Conservation (phyloP, 2,329 filamentous ascomycete genomes). For the Venturia carpophila region DNA sequence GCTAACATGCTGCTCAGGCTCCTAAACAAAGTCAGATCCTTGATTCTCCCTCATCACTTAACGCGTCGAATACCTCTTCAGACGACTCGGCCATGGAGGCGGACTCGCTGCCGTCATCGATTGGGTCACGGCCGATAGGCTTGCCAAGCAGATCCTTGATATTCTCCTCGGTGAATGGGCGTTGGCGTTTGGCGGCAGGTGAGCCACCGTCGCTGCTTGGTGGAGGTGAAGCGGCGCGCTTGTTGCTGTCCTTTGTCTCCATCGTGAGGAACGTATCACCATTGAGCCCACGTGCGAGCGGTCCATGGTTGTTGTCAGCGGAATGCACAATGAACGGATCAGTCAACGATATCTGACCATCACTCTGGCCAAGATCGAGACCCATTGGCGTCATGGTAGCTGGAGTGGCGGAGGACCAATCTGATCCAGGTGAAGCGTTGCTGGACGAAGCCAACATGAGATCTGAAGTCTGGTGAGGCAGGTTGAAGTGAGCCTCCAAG, state of each 20-base stretch:
- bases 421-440: not conserved
- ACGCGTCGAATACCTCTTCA: not conserved
- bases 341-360: constrained; percentile 1
- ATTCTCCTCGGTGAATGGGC: not conserved
- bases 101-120: too few relatives aligned
- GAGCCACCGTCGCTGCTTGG: not conserved
- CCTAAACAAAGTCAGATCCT: not conserved
- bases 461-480: not conserved
- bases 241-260: not conserved
- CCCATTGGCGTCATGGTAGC: not conserved
- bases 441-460: not conserved
- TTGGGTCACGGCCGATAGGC: too few relatives aligned
- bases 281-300: not conserved
- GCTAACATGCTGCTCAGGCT: not conserved
- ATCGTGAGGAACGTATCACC: not conserved
- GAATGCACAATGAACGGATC: not conserved
- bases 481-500: not conserved
- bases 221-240: not conserved
- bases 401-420: not conserved
- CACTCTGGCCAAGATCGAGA: not conserved
- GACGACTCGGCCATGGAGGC: not conserved
- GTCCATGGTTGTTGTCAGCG: not conserved
- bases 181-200: not conserved
- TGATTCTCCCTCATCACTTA: not conserved
- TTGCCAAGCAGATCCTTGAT: not conserved